These are phyloP conservation scores for Sporothrix sp. DNA, from an alignment of 2,329 filamentous ascomycete genomes.

Conservation along the genomic window DNA sequence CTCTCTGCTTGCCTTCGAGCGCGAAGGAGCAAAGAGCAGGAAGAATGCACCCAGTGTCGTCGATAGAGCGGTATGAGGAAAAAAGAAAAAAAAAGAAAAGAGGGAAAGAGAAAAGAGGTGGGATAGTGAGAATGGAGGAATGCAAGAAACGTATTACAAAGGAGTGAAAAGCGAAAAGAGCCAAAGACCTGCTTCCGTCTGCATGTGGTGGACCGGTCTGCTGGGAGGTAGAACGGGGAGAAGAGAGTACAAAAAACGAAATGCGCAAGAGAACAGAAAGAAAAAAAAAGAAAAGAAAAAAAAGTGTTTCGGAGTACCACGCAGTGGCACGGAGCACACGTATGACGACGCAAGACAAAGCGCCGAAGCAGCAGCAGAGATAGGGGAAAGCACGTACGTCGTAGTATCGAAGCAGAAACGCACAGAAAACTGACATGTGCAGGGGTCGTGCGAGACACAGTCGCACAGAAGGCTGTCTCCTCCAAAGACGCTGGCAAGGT, in stretches of 20 bases:
- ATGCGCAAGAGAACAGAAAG: constrained; percentile 1
- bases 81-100: neutral
- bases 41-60: neutral
- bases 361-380: neutral
- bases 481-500: neutral
- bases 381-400: neutral
- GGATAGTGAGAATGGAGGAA: neutral
- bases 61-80: constrained; percentile 3
- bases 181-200: constrained; percentile 1
- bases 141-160: neutral
- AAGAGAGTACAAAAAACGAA: constrained; percentile 2
- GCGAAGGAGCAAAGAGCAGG: neutral
- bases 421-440: neutral
- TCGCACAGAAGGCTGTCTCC: neutral
- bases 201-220: neutral
- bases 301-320: neutral
- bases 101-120: neutral
- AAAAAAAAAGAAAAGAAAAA: neutral
- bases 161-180: constrained; percentile 1
- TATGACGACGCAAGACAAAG: neutral
- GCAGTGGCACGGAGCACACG: neutral
- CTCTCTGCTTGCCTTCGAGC: constrained; percentile 6
- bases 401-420: neutral
- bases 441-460: neutral
- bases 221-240: neutral